phyloP scores from a whole-genome alignment of 495 filamentous ascomycete genomes.

The Penicillium salamii region DNA sequence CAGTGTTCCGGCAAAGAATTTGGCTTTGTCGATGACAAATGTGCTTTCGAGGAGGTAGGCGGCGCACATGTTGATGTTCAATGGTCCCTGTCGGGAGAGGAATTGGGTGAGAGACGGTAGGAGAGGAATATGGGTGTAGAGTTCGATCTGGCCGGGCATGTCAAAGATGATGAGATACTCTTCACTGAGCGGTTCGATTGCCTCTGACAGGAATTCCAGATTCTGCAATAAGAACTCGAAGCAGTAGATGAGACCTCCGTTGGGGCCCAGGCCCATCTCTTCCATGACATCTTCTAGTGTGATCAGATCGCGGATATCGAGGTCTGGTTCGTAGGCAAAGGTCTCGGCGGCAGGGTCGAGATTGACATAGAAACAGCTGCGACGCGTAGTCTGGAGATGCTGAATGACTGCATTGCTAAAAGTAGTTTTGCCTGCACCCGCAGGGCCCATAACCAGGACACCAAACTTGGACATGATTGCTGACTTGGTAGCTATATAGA shows the following conservation, averaged over 20 bases:
- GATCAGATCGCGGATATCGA: constrained; percentile 96
- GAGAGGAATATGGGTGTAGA: constrained; percentile 95
- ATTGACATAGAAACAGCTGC: constrained; percentile 95
- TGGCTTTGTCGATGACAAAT: constrained; percentile 90
- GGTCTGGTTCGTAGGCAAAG: constrained; percentile 86
- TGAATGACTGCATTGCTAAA: constrained; percentile 93
- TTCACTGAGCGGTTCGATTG: constrained; percentile 81
- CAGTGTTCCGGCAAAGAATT: constrained; percentile 93
- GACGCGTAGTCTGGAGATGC: constrained; percentile 81
- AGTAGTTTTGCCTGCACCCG: constrained; percentile 88
- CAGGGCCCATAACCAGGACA: constrained; percentile 90
- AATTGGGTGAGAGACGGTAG: constrained; percentile 81
- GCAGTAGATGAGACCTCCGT: constrained; percentile 95
- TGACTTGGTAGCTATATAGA: too few species aligned
- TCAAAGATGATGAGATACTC: constrained; percentile 97
- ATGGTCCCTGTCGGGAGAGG: constrained; percentile 70
- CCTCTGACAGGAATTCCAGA: constrained; percentile 87
- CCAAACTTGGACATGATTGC: constrained; percentile 85
- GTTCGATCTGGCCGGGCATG: constrained; percentile 98
- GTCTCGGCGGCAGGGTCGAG: constrained; percentile 94
- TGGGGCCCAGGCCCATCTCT: constrained; percentile 88
- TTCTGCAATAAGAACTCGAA: constrained; percentile 95
- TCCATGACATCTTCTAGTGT: constrained; percentile 98
- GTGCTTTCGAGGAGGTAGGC: constrained; percentile 93
- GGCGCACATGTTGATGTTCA: constrained; percentile 91